These are phyloP conservation scores for Cucurbitaria berberidis DNA, from an alignment of 2,329 filamentous ascomycete genomes.

Conservation along the genomic window DNA sequence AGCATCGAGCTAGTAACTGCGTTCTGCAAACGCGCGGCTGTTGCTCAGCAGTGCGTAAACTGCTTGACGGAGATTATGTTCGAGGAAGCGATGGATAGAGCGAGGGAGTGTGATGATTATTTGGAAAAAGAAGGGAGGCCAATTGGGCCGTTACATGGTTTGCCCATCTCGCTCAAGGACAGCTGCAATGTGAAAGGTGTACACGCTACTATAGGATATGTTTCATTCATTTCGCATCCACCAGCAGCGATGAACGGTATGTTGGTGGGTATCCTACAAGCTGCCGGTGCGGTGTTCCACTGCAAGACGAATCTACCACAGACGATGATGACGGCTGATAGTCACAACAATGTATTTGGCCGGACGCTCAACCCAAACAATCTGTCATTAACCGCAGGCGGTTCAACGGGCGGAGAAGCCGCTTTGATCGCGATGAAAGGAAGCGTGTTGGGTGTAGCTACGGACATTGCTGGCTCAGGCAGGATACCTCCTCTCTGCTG, in stretches of 20 bases:
- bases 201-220: conserved; percentile 66
- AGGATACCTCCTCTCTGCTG: conserved; percentile 85
- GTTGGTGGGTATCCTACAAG: conserved; percentile 46
- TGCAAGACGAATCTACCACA: conserved; percentile 62
- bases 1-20: conserved; percentile 57
- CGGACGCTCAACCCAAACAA: conserved; percentile 69
- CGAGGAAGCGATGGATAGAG: conserved; percentile 48
- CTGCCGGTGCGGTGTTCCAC: conserved; percentile 58
- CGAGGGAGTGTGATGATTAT: conserved; percentile 48
- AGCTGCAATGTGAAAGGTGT: conserved; percentile 66
- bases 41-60: conserved; percentile 64
- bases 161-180: conserved; percentile 65
- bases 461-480: conserved; percentile 67
- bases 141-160: conserved; percentile 60
- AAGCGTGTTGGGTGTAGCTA: conserved; percentile 65
- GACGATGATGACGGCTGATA: conserved; percentile 58
- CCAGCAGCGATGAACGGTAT: conserved; percentile 41
- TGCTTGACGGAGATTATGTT: conserved; percentile 55
- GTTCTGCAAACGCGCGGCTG: conserved; percentile 60
- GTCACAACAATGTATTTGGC: conserved; percentile 67
- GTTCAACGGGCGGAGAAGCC: conserved; percentile 70
- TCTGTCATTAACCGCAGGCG: conserved; percentile 65
- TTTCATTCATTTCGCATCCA: conserved; percentile 48
- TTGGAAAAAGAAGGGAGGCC: conserved; percentile 48
- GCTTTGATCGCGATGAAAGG: conserved; percentile 65